Evolutionary conservation across 768 basidiomycete species (phyloP).

Genomic region (Boletus bicolor): DNA sequence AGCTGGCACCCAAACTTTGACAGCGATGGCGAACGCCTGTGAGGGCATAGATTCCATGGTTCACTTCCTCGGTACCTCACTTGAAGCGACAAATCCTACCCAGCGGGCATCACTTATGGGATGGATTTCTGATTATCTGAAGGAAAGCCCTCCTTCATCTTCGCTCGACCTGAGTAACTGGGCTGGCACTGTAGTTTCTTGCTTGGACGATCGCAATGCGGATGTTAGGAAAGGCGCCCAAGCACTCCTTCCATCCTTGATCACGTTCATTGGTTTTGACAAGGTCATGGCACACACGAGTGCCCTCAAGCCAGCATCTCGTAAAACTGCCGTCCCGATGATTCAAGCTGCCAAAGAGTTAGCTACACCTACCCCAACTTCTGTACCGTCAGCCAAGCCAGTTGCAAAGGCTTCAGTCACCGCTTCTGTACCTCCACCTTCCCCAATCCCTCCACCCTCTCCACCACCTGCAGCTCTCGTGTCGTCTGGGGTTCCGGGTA

Average conservation of each 20-base stretch:
- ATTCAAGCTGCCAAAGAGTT: conserved; percentile 76
- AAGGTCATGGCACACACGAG: conserved; percentile 83
- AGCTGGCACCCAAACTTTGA: conserved; percentile 73
- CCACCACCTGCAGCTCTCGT: conserved; percentile 40
- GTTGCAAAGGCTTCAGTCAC: conserved; percentile 21
- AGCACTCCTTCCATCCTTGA: conserved; percentile 71
- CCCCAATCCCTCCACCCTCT: conserved; percentile 42
- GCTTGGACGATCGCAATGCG: conserved; percentile 84
- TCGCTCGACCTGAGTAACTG: conserved; percentile 69
- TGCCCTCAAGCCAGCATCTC: conserved; percentile 88
- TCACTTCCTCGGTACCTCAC: conserved; percentile 67
- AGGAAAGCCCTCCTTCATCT: conserved; percentile 52
- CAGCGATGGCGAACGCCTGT: conserved; percentile 79
- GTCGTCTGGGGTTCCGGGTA: conserved; percentile 32
- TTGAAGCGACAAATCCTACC: conserved; percentile 86
- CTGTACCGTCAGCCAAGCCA: conserved; percentile 30
- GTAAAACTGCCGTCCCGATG: conserved; percentile 75
- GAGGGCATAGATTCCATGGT: conserved; percentile 84
- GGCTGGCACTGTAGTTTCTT: conserved; percentile 62
- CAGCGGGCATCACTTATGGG: conserved; percentile 75
- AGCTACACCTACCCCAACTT: conserved; percentile 33
- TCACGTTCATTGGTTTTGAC: conserved; percentile 75
- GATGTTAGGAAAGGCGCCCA: conserved; percentile 94
- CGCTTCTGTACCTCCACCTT: conserved; percentile 23
- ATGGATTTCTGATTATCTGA: conserved; percentile 82